phyloP scores from a whole-genome alignment of 2,329 filamentous ascomycete species.

The Aspergillus pseudonomiae region DNA sequence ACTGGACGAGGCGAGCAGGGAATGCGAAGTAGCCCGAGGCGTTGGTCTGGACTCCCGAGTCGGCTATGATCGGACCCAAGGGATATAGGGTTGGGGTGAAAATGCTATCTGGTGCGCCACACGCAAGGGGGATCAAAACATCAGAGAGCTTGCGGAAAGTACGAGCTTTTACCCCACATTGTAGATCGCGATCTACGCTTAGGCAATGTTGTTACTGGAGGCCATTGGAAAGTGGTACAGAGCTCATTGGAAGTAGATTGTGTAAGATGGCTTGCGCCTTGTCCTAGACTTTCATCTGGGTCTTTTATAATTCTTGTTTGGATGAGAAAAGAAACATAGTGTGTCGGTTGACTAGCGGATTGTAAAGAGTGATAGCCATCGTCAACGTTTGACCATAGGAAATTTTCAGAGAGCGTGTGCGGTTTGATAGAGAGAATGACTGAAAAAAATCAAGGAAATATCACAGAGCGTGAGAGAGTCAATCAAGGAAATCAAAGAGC shows the following conservation, averaged over 20 bases:
- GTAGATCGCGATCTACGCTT: neutral
- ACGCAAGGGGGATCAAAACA: neutral
- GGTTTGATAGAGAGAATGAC: neutral
- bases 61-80: neutral
- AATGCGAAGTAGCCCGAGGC: neutral
- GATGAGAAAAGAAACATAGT: neutral
- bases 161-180: neutral
- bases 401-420: neutral
- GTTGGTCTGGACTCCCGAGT: neutral
- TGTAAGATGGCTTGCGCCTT: neutral
- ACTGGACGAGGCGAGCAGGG: neutral
- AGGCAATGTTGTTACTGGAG: neutral
- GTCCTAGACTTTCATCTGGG: neutral
- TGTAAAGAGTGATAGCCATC: constrained; percentile 5
- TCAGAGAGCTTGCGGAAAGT: neutral
- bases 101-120: neutral
- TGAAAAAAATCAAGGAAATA: neutral
- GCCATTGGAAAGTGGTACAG: neutral
- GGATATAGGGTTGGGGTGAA: neutral
- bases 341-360: neutral
- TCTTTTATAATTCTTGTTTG: neutral
- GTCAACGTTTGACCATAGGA: neutral
- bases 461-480: constrained; percentile 1
- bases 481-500: constrained; percentile 3
- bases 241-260: neutral